Evolutionary conservation across 495 filamentous ascomycete species (phyloP).

Genomic region (Pyronema domesticum): DNA sequence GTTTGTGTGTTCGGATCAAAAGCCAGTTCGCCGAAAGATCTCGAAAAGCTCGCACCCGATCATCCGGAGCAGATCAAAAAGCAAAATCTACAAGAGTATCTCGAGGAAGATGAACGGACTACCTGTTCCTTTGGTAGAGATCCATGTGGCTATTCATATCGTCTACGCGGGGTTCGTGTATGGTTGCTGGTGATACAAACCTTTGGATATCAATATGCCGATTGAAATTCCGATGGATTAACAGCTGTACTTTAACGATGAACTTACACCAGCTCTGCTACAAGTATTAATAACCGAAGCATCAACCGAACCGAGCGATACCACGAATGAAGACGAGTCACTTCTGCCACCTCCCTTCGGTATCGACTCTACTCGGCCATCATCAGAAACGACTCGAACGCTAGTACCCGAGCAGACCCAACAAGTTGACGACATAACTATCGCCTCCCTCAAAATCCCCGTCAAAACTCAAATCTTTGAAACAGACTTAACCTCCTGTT

Average conservation of each 20-base stretch:
- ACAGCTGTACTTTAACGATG: neutral
- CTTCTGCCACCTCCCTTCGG: too few species aligned
- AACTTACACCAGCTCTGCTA: too few species aligned
- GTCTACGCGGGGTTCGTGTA: constrained; percentile 15
- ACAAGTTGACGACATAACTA: too few species aligned
- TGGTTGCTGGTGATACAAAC: constrained; percentile 20
- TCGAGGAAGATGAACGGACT: constrained; percentile 6
- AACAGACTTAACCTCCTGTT: neutral
- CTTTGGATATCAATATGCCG: constrained; percentile 11
- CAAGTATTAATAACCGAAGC: neutral
- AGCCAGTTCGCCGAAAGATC: too few species aligned
- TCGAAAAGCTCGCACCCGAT: too few species aligned
- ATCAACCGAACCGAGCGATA: neutral
- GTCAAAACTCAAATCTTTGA: too few species aligned
- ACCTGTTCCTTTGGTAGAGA: constrained; percentile 18
- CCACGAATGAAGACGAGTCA: neutral
- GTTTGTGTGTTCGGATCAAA: too few species aligned
- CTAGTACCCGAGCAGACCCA: too few species aligned
- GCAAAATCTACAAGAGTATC: neutral
- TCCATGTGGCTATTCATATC: constrained; percentile 20
- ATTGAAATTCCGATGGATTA: neutral
- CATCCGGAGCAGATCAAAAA: too few species aligned
- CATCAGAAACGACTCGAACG: too few species aligned
- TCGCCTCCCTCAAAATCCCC: too few species aligned
- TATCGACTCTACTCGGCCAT: too few species aligned